Conservation (phyloP, 2,329 filamentous ascomycete genomes). For the Claviceps pusilla region DNA sequence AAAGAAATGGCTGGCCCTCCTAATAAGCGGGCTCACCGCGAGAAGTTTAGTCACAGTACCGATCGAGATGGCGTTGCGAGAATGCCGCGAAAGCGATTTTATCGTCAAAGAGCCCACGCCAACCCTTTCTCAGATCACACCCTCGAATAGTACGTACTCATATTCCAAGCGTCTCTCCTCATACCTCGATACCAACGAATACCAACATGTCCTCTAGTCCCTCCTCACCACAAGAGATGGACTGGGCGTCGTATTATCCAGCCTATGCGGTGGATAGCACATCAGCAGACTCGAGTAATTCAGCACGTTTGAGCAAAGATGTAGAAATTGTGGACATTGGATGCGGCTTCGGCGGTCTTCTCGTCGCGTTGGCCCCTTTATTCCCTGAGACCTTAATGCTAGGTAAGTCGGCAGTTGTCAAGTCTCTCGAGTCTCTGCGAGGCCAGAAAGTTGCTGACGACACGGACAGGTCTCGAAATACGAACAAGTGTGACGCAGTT, state of each 20-base stretch:
- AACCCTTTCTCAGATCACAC: slow-evolving; percentile 96
- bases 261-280: slow-evolving; percentile 40
- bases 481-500: slow-evolving; percentile 80
- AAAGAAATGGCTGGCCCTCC: slow-evolving; percentile 15
- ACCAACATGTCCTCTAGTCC: slow-evolving; percentile 41
- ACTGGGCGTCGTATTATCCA: slow-evolving; percentile 78
- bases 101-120: slow-evolving; percentile 87
- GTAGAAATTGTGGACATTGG: slow-evolving; percentile 94
- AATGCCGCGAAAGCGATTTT: slow-evolving; percentile 88
- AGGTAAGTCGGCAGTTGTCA: slow-evolving; percentile 36
- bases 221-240: slow-evolving; percentile 64
- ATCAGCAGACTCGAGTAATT: slow-evolving; percentile 14
- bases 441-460: neutral
- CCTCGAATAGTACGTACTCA: slow-evolving; percentile 57
- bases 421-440: neutral
- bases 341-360: slow-evolving; percentile 84
- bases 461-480: slow-evolving; percentile 66
- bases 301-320: slow-evolving; percentile 33
- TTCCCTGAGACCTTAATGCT: slow-evolving; percentile 72
- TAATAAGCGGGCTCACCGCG: slow-evolving; percentile 50
- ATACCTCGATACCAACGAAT: slow-evolving; percentile 2
- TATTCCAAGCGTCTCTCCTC: neutral
- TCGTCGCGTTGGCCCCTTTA: slow-evolving; percentile 69
- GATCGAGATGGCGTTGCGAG: slow-evolving; percentile 38
- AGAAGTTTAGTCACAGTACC: slow-evolving; percentile 45